These are phyloP conservation scores for Talaromyces nanjingensis DNA, from an alignment of 495 filamentous ascomycete species.

Conservation along the genomic window DNA sequence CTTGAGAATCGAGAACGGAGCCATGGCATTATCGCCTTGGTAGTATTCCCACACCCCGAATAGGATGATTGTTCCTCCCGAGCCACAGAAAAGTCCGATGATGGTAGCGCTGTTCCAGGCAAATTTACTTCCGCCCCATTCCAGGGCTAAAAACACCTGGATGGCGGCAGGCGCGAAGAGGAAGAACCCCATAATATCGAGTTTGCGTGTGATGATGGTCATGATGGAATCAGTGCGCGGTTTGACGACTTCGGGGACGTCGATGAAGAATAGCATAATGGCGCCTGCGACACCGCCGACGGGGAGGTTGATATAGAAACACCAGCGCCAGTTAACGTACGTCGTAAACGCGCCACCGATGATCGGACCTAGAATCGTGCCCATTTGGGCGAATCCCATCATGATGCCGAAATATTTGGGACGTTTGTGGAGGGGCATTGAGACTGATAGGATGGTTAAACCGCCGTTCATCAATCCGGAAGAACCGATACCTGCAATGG, in stretches of 20 bases:
- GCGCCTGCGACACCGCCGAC: conserved; percentile 44
- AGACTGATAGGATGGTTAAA: conserved; percentile 42
- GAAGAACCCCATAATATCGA: conserved; percentile 25
- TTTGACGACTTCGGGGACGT: conserved; percentile 39
- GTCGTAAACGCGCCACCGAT: conserved; percentile 42
- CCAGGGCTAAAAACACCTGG: conserved; percentile 24
- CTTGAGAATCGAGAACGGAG: conserved; percentile 3
- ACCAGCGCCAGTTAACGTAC: conserved; percentile 43
- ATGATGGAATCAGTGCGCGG: conserved; percentile 27
- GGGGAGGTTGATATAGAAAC: conserved; percentile 61
- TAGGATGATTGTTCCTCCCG: conserved; percentile 11
- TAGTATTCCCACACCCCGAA: conserved; percentile 23
- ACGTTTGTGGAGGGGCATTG: conserved; percentile 31
- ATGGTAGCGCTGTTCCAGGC: conserved; percentile 18
- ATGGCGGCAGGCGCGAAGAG: conserved; percentile 22
- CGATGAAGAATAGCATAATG: conserved; percentile 37
- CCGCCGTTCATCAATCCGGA: conserved; percentile 45
- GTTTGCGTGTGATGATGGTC: conserved; percentile 18
- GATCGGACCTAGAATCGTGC: conserved; percentile 26
- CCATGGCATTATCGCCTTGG: conserved; percentile 6
- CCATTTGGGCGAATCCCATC: conserved; percentile 32
- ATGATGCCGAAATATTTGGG: conserved; percentile 33
- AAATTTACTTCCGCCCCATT: conserved; percentile 19
- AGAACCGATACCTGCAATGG: conserved; percentile 34
- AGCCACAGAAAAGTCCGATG: conserved; percentile 21